A percentile compares a stretch with the other conserved stretches of the same genome.
These are phyloP conservation scores for Ustilago trichophora DNA, from an alignment of 1,284 basidiomycete genomes.

Conservation along the genomic window DNA sequence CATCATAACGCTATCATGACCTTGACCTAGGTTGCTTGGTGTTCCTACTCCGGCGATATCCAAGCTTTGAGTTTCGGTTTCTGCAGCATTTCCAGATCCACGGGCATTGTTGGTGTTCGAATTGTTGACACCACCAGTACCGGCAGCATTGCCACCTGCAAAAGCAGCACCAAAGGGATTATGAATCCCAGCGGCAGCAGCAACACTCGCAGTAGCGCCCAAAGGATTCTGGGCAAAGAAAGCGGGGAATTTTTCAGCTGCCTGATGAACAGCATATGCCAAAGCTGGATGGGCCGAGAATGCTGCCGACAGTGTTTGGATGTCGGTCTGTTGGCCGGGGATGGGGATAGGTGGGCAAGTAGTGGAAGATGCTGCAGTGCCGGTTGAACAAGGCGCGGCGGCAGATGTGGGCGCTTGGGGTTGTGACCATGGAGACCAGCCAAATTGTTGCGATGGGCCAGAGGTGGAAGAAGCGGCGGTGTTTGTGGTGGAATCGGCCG, in stretches of 20 bases:
- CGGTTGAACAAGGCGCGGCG: constrained; percentile 12
- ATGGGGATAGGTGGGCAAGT: constrained; percentile 20
- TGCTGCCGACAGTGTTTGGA: constrained; percentile 33
- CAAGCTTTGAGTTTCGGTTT: no score
- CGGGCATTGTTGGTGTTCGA: not conserved
- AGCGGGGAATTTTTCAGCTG: constrained; percentile 42
- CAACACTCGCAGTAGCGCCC: constrained; percentile 36
- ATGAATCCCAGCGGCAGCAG: constrained; percentile 37
- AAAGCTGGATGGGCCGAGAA: constrained; percentile 41
- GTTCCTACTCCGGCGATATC: no score
- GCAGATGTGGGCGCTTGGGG: not conserved
- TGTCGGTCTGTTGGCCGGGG: constrained; percentile 10
- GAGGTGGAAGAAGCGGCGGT: not conserved
- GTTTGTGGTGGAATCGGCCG: not conserved
- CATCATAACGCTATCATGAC: constrained; percentile 17
- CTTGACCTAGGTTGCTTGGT: constrained; percentile 21
- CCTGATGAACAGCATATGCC: constrained; percentile 43
- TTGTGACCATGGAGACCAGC: constrained; percentile 12
- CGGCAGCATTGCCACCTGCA: not conserved
- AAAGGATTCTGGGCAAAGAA: constrained; percentile 44
- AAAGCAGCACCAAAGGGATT: constrained; percentile 17
- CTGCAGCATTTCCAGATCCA: no score
- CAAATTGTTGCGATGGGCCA: not conserved
- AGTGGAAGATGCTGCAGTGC: constrained; percentile 17
- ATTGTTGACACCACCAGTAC: not conserved